Evolutionary conservation across 1,284 basidiomycete genomes (phyloP).

Genomic region (Leucoagaricus sp.): DNA sequence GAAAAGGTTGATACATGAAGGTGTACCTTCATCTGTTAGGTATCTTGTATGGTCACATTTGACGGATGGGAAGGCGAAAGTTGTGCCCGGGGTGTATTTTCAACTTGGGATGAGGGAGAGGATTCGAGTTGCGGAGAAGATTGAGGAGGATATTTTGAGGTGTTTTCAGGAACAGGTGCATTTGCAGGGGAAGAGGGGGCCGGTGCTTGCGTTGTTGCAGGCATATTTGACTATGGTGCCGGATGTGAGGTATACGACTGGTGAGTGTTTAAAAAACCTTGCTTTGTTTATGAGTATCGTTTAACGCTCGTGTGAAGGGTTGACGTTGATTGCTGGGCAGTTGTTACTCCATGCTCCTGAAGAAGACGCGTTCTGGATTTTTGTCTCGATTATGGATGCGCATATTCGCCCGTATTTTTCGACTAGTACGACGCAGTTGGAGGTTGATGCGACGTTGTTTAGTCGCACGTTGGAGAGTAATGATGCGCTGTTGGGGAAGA

Average conservation of each 20-base stretch:
- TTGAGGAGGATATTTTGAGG: slow-evolving; percentile 60
- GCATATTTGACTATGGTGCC: slow-evolving; percentile 83
- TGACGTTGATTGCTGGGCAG: slow-evolving; percentile 78
- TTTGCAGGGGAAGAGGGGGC: slow-evolving; percentile 52
- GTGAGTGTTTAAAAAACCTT: slow-evolving; percentile 27
- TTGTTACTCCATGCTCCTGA: slow-evolving; percentile 82
- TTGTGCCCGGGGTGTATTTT: slow-evolving; percentile 70
- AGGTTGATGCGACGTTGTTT: slow-evolving; percentile 82
- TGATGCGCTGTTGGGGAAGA: slow-evolving; percentile 66
- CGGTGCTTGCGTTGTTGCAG: slow-evolving; percentile 61
- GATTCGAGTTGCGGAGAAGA: slow-evolving; percentile 51
- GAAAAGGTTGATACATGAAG: slow-evolving; percentile 75
- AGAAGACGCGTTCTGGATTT: slow-evolving; percentile 94
- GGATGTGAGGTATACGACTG: slow-evolving; percentile 70
- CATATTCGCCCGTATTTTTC: slow-evolving; percentile 83
- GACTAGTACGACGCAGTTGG: slow-evolving; percentile 68
- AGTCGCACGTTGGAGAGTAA: slow-evolving; percentile 69
- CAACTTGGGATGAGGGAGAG: slow-evolving; percentile 61
- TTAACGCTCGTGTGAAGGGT: slow-evolving; percentile 43
- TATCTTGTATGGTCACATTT: slow-evolving; percentile 87
- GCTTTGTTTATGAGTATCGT: slow-evolving; percentile 9
- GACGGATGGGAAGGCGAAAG: slow-evolving; percentile 71
- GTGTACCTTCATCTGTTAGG: slow-evolving; percentile 81
- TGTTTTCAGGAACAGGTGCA: slow-evolving; percentile 48
- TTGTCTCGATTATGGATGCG: slow-evolving; percentile 82